Evolutionary conservation across 2,329 filamentous ascomycete species (phyloP).

Genomic region (Curvularia eragrostidis): DNA sequence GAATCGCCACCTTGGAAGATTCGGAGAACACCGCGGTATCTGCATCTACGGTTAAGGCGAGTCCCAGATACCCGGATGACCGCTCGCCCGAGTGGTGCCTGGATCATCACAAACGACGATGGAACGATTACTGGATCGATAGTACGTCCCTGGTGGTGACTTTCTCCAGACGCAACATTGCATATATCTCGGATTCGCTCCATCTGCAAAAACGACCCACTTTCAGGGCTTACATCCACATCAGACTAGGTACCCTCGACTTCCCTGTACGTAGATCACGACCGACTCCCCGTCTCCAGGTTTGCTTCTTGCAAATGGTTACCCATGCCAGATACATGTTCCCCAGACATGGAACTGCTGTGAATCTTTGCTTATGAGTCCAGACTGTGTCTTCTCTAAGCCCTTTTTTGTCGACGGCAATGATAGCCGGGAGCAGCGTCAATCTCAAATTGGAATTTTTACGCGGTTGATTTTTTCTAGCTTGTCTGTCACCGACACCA

Average conservation of each 20-base stretch:
- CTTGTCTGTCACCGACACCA: too few species aligned
- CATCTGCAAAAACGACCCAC: not conserved
- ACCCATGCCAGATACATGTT: not conserved
- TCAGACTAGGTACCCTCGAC: not conserved
- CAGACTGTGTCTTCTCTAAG: not conserved
- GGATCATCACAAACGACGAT: not conserved
- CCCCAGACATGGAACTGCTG: not conserved
- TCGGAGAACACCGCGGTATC: not conserved
- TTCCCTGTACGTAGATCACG: not conserved
- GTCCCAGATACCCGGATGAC: not conserved
- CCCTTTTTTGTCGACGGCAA: not conserved
- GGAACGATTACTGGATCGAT: not conserved
- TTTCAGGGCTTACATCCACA: not conserved
- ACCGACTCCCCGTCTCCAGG: not conserved
- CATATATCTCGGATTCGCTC: not conserved
- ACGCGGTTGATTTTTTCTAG: not conserved
- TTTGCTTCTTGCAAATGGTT: too few species aligned
- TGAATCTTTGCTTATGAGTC: not conserved
- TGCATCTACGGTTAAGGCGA: not conserved
- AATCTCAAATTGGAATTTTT: not conserved
- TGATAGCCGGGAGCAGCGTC: not conserved
- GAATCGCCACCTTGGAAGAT: not conserved
- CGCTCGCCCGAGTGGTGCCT: not conserved
- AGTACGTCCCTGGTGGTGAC: not conserved
- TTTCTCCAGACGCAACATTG: not conserved